Base-by-base conservation (phyloP, 2,329 filamentous ascomycete species). In the Claviceps quebecensis region DNA sequence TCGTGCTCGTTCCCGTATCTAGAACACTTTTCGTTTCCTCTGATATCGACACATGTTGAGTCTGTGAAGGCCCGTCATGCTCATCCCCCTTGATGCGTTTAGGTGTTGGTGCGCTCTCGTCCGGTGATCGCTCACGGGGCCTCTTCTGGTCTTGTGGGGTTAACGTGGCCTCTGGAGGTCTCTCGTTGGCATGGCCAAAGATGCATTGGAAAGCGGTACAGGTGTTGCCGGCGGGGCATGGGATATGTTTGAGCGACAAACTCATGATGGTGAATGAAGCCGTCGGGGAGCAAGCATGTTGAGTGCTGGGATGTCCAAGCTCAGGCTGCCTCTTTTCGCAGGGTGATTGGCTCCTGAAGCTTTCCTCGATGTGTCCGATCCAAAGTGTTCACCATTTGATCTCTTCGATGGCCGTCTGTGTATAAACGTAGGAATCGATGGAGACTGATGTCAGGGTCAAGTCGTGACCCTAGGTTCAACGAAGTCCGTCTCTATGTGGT, bases 181-280 rank as follows among this genome's bases (percentile, higher is more conserved):
- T 60, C 34, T 73, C 69, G 19, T 58, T 60, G 37, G 63, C 62
- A 56, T 76, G 72, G 29, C 71, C 70, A 56, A 77, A 77, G 40
- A 76, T 67, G 57, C 74, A 77, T 54, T 71, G 66, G 56, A 74
- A 74, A 16, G 73, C 72, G 8, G 68, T 72, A 57, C 74, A 77
- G 2, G 54, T 63, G 46, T 69, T 65, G 48, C 73, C 73, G 19
- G 71, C 72, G 5, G 74, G 74, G 56, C 74, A 77, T 9, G 72
- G 71, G 47, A 77, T 70, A 53, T 68, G 69, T 57, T 74, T 76
- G 55, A 76, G 70, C 46, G 61, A 58, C 52, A 70, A 54, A 53
- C 66, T 68, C 67, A 69, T 69, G 43, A n/a, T 52, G 50, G 19
- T 3, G 22, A 39, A 49, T 40, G 29, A 47, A 19, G 37, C 17